These are phyloP conservation scores for Purpureocillium lavendulum DNA, from an alignment of 2,329 filamentous ascomycete genomes.

Conservation along the genomic window DNA sequence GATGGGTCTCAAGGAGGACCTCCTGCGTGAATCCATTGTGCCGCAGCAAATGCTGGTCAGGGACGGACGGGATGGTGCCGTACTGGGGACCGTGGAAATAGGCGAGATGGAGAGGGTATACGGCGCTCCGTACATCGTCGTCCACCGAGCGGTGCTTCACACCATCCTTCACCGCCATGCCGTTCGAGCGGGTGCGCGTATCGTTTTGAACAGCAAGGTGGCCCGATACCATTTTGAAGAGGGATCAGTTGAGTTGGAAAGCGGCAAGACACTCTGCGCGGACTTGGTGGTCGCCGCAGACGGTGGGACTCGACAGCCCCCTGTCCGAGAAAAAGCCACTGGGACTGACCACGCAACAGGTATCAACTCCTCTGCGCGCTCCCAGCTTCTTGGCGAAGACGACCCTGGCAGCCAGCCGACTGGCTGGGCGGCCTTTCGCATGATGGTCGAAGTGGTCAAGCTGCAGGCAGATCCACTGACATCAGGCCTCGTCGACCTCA, in stretches of 20 bases:
- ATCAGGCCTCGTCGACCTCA: conserved; percentile 23
- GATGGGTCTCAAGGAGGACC: conserved; percentile 18
- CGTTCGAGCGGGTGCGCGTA: conserved; percentile 13
- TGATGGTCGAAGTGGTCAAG: conserved; percentile 25
- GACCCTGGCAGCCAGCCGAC: conserved; percentile 13
- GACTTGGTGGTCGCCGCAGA: conserved; percentile 27
- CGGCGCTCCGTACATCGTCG: conserved; percentile 23
- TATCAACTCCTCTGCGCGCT: conserved; percentile 18
- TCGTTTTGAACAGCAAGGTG: conserved; percentile 16
- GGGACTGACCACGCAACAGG: conserved; percentile 2
- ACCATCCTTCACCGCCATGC: conserved; percentile 18
- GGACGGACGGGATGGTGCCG: conserved; percentile 15
- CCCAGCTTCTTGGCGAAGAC: conserved; percentile 8
- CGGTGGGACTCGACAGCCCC: conserved; percentile 13
- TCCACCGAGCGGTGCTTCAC: conserved; percentile 27
- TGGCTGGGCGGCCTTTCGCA: conserved; percentile 31
- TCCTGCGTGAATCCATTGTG: conserved; percentile 9
- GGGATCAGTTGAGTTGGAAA: conserved; percentile 11
- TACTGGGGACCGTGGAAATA: conserved; percentile 10
- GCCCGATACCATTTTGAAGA: conserved; percentile 11
- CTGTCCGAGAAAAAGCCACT: neutral
- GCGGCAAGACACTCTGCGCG: conserved; percentile 13
- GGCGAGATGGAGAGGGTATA: conserved; percentile 14
- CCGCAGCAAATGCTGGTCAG: conserved; percentile 13
- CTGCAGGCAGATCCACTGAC: conserved; percentile 24